Base-by-base conservation (phyloP, 2,329 filamentous ascomycete species). In the Ceratocystis variospora region DNA sequence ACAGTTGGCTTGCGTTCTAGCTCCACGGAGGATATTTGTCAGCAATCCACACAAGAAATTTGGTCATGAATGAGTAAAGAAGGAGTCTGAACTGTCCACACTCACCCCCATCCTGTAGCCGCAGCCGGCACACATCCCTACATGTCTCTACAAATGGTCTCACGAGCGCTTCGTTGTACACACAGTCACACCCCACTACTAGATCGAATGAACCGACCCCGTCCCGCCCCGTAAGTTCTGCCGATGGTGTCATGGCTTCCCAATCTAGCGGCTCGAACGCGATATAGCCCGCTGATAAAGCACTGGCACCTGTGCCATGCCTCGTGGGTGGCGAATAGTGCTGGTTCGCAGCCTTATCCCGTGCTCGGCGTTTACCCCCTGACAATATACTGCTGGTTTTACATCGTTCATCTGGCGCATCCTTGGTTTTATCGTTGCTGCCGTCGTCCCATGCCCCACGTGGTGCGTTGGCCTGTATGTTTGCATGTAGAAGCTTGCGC, bases 131-230 rank as follows among this genome's bases (percentile, higher is more conserved):
- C 28, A 86, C 80, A 69, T 95, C 88, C 5, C 79, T 83, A 73
- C 89, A 96, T 0, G 90, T 88, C 71, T 87, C 83, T n/a, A 94
- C 88, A 62, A 97, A 83, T 0, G 92, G 90, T 55, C 83, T 78
- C 28, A 97, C 83, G 2, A 97, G 81, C 1, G 88, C 83, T 70
- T 96, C 89, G 75, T 97, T 99, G 79, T 95, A 99, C 70, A 99
- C 87, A 75, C 92, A 96, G 75, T 99, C 94, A 73, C 90, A 96
- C 3, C 91, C 90, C 45, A 97, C 74, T 10, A 97, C 79, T 15
- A 85, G 76, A 71, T 95, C 88, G 70, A 94, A 87, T 25, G 33
- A 62, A 15, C 28, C 45, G 19, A 57, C 45, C 1, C 59, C 46
- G n/a, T 12, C 22, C 44, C 33, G 17, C 25, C 59, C 65, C 31